Conservation (phyloP, 192 early-diverging fungal species). For the Funneliformis mosseae region DNA sequence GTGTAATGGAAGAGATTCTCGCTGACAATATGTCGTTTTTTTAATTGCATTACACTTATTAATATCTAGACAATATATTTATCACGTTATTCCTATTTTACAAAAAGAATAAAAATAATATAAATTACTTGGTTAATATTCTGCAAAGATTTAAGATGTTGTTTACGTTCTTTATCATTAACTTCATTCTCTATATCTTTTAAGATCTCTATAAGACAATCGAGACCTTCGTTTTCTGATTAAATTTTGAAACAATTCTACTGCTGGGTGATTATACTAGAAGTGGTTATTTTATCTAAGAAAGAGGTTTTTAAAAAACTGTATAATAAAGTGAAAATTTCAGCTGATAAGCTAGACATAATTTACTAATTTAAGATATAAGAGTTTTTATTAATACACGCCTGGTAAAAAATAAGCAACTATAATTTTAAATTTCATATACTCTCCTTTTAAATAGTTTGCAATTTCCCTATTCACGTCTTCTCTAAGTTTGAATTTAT, state of each 20-base stretch:
- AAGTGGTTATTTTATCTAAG: slow-evolving; percentile 17
- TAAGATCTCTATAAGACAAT: slow-evolving; percentile 21
- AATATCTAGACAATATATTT: not conserved
- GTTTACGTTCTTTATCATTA: slow-evolving; percentile 10
- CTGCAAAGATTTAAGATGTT: slow-evolving; percentile 18
- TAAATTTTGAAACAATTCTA: not conserved
- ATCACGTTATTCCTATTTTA: slow-evolving; percentile 5
- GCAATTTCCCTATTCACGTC: no score
- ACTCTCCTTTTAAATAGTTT: no score
- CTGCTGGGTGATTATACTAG: not conserved
- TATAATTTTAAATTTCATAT: no score
- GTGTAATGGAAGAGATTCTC: slow-evolving; percentile 4
- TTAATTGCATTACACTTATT: no score
- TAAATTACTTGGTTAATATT: not conserved
- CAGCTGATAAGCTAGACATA: no score
- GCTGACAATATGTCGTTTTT: slow-evolving; percentile 8
- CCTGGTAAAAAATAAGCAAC: no score
- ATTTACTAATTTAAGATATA: no score
- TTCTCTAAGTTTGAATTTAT: no score
- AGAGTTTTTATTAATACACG: no score
- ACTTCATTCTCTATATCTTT: not conserved
- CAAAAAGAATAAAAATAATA: not conserved
- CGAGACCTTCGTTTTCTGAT: slow-evolving; percentile 14
- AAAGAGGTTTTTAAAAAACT: not conserved
- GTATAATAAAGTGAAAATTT: not conserved